phyloP scores from a whole-genome alignment of 2,329 filamentous ascomycete genomes.

The Teratosphaeria pseudoeucalypti region DNA sequence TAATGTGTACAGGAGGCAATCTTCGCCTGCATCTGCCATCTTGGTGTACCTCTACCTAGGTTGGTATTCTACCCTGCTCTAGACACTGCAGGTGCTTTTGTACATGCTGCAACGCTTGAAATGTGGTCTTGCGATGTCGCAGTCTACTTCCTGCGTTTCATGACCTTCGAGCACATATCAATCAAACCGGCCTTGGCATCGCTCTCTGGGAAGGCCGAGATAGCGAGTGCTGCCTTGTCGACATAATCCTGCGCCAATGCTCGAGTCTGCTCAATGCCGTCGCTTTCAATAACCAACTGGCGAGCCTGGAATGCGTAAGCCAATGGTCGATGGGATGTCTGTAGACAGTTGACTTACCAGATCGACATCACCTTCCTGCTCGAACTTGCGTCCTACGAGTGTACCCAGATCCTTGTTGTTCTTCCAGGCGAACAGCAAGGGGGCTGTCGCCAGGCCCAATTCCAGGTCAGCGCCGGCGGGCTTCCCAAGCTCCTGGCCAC shows the following conservation, averaged over 20 bases:
- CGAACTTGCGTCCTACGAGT: slow-evolving; percentile 86
- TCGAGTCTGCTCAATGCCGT: slow-evolving; percentile 85
- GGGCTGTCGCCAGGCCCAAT: slow-evolving; percentile 85
- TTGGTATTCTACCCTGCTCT: not conserved
- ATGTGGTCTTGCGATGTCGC: not conserved
- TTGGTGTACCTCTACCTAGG: not conserved
- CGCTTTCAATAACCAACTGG: slow-evolving; percentile 68
- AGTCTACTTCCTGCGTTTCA: slow-evolving; percentile 69
- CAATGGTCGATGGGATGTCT: not conserved
- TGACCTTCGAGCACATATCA: slow-evolving; percentile 88
- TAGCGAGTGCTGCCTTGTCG: slow-evolving; percentile 76
- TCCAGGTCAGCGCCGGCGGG: slow-evolving; percentile 90
- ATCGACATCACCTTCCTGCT: slow-evolving; percentile 69
- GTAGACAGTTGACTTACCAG: slow-evolving; percentile 48
- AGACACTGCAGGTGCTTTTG: not conserved
- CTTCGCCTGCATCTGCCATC: not conserved
- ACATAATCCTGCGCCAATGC: slow-evolving; percentile 84
- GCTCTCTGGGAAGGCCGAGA: slow-evolving; percentile 77
- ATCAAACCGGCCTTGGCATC: slow-evolving; percentile 86
- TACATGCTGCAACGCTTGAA: not conserved
- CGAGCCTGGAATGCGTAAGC: slow-evolving; percentile 54
- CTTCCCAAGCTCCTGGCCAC: slow-evolving; percentile 77
- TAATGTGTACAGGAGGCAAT: not conserved
- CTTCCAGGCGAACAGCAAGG: slow-evolving; percentile 83
- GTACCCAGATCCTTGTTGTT: slow-evolving; percentile 72